Percentiles rank a stretch among this genome's conserved stretches.
These are phyloP conservation scores for Coniochaeta sp. DNA, from an alignment of 2,329 filamentous ascomycete genomes.

Conservation along the genomic window DNA sequence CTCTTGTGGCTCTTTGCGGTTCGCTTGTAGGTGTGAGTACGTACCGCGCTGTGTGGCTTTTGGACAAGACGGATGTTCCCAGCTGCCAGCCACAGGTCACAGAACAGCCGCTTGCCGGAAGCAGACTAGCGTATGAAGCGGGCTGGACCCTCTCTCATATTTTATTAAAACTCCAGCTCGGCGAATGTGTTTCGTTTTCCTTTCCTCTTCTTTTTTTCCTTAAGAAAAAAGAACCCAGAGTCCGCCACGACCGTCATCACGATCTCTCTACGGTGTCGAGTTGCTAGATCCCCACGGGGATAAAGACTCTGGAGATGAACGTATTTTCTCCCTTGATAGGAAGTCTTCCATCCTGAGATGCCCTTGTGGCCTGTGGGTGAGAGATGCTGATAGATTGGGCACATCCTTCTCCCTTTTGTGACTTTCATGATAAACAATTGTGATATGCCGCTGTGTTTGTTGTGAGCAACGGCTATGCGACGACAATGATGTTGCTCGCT, in stretches of 20 bases:
- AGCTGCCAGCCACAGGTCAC: not conserved
- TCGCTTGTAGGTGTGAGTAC: no score
- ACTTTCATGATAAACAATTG: not conserved
- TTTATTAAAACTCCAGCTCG: not conserved
- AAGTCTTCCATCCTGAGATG: constrained; percentile 45
- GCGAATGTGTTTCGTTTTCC: constrained; percentile 20
- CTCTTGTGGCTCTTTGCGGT: not conserved
- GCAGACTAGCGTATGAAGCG: not conserved
- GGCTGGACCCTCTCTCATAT: not conserved
- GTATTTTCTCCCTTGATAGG: constrained; percentile 51
- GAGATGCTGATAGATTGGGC: constrained; percentile 55
- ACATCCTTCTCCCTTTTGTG: constrained; percentile 28
- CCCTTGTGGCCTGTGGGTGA: constrained; percentile 32
- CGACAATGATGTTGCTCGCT: not conserved
- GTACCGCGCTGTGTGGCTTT: not conserved
- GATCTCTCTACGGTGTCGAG: constrained; percentile 46
- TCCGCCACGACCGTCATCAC: constrained; percentile 57
- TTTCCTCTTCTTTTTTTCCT: constrained; percentile 35
- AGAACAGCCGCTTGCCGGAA: not conserved
- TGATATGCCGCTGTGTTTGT: not conserved
- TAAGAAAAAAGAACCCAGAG: constrained; percentile 56
- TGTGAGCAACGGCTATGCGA: not conserved
- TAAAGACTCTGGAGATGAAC: constrained; percentile 49
- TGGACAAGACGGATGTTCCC: not conserved
- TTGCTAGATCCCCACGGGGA: constrained; percentile 48